Evolutionary conservation across 2,329 filamentous ascomycete genomes (phyloP).

Genomic region (Trichoderma aggressivum): DNA sequence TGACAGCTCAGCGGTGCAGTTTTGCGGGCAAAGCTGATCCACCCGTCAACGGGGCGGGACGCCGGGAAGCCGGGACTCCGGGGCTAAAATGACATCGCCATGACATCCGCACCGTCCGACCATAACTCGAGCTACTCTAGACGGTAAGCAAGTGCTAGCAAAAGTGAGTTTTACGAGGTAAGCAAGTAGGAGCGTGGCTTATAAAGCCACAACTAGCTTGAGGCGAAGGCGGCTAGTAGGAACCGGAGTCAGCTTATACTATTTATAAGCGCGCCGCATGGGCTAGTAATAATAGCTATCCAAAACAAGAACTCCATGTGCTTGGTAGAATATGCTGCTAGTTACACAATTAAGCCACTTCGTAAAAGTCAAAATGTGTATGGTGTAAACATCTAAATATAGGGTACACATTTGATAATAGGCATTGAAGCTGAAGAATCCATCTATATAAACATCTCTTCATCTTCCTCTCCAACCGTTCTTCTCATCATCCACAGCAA

Average conservation of each 20-base stretch:
- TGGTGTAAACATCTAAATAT: background rate
- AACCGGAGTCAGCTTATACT: conserved; percentile 1
- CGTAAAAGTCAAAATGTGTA: background rate
- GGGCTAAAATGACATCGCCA: background rate
- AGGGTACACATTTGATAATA: background rate
- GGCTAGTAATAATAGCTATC: background rate
- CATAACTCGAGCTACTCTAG: background rate
- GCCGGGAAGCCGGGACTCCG: background rate
- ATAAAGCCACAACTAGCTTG: background rate
- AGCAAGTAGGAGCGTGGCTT: background rate
- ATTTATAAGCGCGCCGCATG: background rate
- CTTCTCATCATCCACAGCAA: background rate
- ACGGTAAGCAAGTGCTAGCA: background rate
- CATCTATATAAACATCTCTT: conserved; percentile 15
- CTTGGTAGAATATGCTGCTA: background rate
- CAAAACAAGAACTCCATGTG: background rate
- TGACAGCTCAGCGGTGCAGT: background rate
- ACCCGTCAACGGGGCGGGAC: background rate
- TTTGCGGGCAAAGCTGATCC: background rate
- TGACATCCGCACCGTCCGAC: background rate
- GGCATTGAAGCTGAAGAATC: background rate
- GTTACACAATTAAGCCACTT: background rate
- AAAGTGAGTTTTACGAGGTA: background rate
- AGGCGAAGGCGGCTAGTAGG: background rate
- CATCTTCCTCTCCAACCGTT: background rate